Base-by-base conservation (phyloP, 805 yeast species). In the Yarrowia divulgata region DNA sequence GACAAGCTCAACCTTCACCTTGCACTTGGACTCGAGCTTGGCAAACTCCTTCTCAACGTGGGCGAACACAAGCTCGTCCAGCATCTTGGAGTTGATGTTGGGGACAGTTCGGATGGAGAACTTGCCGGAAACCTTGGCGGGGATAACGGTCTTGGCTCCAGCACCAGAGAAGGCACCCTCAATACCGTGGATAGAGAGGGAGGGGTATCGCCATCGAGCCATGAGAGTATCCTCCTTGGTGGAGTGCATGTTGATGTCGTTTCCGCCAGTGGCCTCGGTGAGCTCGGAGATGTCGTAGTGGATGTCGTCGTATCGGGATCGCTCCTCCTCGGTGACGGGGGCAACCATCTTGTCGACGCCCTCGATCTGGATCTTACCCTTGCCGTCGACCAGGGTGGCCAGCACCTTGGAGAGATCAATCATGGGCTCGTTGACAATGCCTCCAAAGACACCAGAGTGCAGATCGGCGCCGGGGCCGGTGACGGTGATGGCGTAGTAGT, bases 201-300 rank as follows among this genome's bases (percentile, higher is more conserved):
- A 92, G 69, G 99, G 99, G 81, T 84, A 93, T 85, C 99, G 90
- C 99, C 99, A 95, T 85, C 99, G 88, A 80, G 93, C 98, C 90
- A 93, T 94, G 75, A 95, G 85, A 8, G 69, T 66, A 70, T 97
- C 93, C 70, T 88, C 89, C 81, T 92, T 88, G 81, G 92, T 91
- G 78, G 85, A 84, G 72, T 87, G 84, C 81, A 88, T 89, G 71
- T 93, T 83, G 45, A 93, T 87, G 57, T 97, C 93, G 72, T 91
- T 78, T 9, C 97, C 89, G 66, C 98, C 98, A 19, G 94, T 84
- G 62, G 98, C 97, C 23, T 86, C 87, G 77, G 93, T 90, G 78
- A 95, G 86, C 74, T 93, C 98, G 46, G 85, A 88, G 68, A 93
- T 85, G 62, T 89, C 87, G 77, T 90, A 95, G 77, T 93, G 97